Base-by-base conservation (phyloP, 2,329 filamentous ascomycete species). In the Didymella pomorum region DNA sequence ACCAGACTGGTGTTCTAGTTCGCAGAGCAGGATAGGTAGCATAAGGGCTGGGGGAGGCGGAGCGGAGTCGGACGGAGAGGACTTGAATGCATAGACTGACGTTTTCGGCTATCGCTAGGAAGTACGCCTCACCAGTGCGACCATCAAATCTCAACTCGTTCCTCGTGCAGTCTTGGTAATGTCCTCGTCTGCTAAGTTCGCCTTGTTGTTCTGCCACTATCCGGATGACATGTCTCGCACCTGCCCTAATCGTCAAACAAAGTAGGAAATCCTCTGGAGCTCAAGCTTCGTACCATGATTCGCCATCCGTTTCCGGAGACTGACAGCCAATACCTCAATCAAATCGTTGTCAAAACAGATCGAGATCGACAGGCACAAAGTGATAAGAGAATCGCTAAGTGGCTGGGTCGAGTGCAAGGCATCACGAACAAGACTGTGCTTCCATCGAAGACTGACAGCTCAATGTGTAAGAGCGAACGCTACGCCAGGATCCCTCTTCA, bases 211-310 rank as follows among this genome's bases (percentile, higher is more conserved):
- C 35, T 52, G 55, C 31, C 18, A 45, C 28, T 48, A 48, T 23
- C 55, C 48, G 55, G 48, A 8, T 39, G 48, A 58, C 18, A 37
- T 39, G 25, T 58, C 28, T 58, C 28, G 20, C 29, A 52, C 29
- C 6, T 29, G 35, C 37, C 44, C 44, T 44, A 11, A 26, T 14
- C 9, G 16, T n/a, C 43, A 18, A 3, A 26, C 43, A 16, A 28
- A 16, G 28, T 7, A n/a, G 35, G 44, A 5, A 20, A 25, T 52
- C 1, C 39, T 16, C 21, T 25, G 12, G n/a, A 12, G 33, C 14
- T 12, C 8, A 18, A 48, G 23, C 14, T 33, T 44, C 35, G 33
- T 43, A 18, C 25, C 21, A 23, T 44, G 16, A 3, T 31, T 9
- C 23, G 18, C 41, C 20, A 11, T 23, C 20, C 10, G 4, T 14